Evolutionary conservation across 305 asterid species (phyloP), one percentile per base, ranked within the genome.

Genomic region (Fraxinus velutina): DNA sequence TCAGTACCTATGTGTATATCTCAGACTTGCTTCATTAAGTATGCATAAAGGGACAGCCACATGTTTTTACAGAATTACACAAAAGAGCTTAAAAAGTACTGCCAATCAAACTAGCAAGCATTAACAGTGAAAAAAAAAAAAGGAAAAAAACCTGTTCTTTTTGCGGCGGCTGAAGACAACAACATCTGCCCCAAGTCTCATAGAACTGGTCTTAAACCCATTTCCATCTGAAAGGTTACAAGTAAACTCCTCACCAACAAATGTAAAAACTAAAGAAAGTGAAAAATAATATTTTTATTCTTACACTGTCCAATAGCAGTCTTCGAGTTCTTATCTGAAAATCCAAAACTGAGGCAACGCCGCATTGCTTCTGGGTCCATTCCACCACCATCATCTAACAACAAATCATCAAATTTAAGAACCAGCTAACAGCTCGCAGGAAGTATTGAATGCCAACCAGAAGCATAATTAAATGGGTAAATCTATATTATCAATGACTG

Each of bases 151-250:
- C 98, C 97, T 90, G 90, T 84, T 75, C 83, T 81, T 86, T 37
- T 19, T 83, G 88, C 86, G 66, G 78, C 98, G 95, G 83, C 95
- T 92, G 89, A 96, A 92, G 85, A 96, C 97, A 83, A 96, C 82
- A 37, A 90, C 98, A 78, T 94, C 99, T 15, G 98, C 92, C 47
- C 99, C 99, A 44, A 96, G 98, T 86, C 99, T 89, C 99, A 96
- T 96, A 33, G 98, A 85, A 88, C 99, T 96, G 76, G 99, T 96
- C 90, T 96, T 96, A 81, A 96, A 96, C 77, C 98, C 99, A 87
- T 96, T 96, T 83, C 99, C 99, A 89, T 95, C 99, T 95, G 92
- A 86, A 92, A 85, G 84, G 73, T 74, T 19, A 79, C 47, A 55
- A 80, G 85, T 87, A 83, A 86, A 77, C 77, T 79, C 62, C 78